phyloP scores from a whole-genome alignment of 768 basidiomycete species.

The Hortiboletus campestris region DNA sequence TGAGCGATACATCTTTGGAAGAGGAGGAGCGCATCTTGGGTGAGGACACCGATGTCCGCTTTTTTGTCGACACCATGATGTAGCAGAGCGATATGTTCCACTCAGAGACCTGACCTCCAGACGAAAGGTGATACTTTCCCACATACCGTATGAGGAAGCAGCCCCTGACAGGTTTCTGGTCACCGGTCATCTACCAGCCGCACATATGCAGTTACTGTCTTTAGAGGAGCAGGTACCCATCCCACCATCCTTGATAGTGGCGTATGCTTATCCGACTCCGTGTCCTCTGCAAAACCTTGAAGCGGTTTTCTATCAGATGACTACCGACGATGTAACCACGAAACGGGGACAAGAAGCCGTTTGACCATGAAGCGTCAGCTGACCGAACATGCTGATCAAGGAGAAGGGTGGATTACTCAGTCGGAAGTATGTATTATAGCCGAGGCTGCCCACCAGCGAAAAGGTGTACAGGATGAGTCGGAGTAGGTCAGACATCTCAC shows the following conservation, averaged over 20 bases:
- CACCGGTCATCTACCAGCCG: too few relatives aligned
- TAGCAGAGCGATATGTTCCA: neutral
- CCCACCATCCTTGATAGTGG: too few relatives aligned
- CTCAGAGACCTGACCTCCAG: neutral
- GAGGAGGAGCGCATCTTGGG: slow-evolving; percentile 41
- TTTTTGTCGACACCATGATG: slow-evolving; percentile 33
- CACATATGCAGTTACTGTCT: too few relatives aligned
- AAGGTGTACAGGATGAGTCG: neutral
- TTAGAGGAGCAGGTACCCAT: too few relatives aligned
- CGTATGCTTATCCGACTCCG: neutral
- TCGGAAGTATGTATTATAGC: neutral
- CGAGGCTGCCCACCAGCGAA: neutral
- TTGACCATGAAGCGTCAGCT: neutral
- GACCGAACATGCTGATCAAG: slow-evolving; percentile 2
- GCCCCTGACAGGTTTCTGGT: neutral
- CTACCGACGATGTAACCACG: neutral
- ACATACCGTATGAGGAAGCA: neutral
- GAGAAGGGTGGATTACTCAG: neutral
- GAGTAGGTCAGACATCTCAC: neutral
- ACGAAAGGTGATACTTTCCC: slow-evolving; percentile 7
- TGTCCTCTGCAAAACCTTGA: neutral
- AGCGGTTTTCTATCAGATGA: neutral
- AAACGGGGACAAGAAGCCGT: neutral
- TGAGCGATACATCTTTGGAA: slow-evolving; percentile 53
- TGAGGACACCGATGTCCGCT: slow-evolving; percentile 23